phyloP scores from a whole-genome alignment of 78 protist species.

The slime mould (Dictyostelium discoideum) region DNA sequence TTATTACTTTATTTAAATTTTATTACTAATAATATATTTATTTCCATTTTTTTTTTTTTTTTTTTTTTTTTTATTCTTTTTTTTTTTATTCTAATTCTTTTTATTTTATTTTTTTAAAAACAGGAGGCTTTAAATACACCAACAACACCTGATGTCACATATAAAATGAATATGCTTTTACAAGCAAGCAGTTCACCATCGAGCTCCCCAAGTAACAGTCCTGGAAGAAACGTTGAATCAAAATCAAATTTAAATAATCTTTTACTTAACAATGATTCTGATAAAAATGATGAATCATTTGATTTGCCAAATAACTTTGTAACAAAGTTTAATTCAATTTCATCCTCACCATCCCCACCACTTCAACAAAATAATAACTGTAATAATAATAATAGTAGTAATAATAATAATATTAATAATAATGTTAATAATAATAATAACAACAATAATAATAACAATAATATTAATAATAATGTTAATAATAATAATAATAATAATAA shows the following conservation, averaged over 20 bases:
- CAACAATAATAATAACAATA: no score
- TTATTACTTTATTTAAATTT: no score
- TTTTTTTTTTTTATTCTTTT: background rate
- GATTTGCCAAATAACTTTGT: conserved; percentile 31
- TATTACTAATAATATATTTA: no score
- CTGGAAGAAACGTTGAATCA: background rate
- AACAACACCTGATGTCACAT: background rate
- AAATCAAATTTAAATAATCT: background rate
- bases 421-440: background rate
- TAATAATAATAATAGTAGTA: background rate
- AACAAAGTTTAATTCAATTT: conserved; percentile 5
- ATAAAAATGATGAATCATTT: background rate
- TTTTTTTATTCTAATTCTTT: background rate
- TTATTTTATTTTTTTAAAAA: background rate
- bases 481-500: background rate
- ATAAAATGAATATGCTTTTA: conserved; percentile 13
- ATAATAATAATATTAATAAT: background rate
- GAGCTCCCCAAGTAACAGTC: background rate
- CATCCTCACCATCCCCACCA: conserved; percentile 17
- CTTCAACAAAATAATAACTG: background rate
- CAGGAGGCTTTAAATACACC: background rate
- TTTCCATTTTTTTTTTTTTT: background rate
- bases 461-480: background rate
- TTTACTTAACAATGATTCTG: background rate
- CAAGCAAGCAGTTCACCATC: background rate